A percentile compares a stretch with the other conserved stretches of the same genome.
These are phyloP conservation scores for Globisporangium parvum DNA, from an alignment of 352 stramenopile genomes.

Conservation along the genomic window DNA sequence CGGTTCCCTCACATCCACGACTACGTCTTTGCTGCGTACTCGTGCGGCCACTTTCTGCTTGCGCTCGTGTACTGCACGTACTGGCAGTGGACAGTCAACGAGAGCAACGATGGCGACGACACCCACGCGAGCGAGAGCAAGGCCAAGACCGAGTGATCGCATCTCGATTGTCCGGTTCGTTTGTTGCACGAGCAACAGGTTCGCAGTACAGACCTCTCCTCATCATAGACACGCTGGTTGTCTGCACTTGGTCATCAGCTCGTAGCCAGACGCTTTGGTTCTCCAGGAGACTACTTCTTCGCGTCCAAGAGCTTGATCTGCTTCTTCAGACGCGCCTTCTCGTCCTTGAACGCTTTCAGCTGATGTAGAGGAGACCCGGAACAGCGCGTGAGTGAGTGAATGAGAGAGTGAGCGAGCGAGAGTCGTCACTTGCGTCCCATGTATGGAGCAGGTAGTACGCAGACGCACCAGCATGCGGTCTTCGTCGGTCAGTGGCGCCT, in stretches of 20 bases:
- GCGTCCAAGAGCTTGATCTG: slow-evolving; percentile 75
- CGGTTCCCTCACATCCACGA: slow-evolving; percentile 82
- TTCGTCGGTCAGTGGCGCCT: slow-evolving; percentile 42
- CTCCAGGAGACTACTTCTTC: slow-evolving; percentile 27
- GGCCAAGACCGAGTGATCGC: slow-evolving; percentile 34
- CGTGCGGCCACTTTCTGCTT: slow-evolving; percentile 70
- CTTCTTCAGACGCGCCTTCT: slow-evolving; percentile 81
- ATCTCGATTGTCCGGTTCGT: neutral
- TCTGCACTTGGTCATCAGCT: neutral
- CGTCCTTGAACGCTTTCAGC: slow-evolving; percentile 81
- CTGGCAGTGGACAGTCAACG: slow-evolving; percentile 68
- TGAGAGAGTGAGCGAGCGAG: too few relatives aligned
- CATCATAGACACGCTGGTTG: neutral
- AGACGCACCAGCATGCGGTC: slow-evolving; percentile 69
- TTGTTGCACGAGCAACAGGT: too few relatives aligned
- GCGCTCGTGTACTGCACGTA: slow-evolving; percentile 73
- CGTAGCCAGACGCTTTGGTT: neutral
- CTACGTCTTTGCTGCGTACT: slow-evolving; percentile 79
- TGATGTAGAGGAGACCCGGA: slow-evolving; percentile 15
- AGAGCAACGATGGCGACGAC: slow-evolving; percentile 7
- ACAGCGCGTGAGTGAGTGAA: neutral
- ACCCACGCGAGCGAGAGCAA: slow-evolving; percentile 11
- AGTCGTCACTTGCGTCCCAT: neutral
- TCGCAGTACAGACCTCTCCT: neutral
- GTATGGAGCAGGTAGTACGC: neutral